Base-by-base conservation (phyloP, 352 stramenopile genomes). In the Phytophthora pinifolia region DNA sequence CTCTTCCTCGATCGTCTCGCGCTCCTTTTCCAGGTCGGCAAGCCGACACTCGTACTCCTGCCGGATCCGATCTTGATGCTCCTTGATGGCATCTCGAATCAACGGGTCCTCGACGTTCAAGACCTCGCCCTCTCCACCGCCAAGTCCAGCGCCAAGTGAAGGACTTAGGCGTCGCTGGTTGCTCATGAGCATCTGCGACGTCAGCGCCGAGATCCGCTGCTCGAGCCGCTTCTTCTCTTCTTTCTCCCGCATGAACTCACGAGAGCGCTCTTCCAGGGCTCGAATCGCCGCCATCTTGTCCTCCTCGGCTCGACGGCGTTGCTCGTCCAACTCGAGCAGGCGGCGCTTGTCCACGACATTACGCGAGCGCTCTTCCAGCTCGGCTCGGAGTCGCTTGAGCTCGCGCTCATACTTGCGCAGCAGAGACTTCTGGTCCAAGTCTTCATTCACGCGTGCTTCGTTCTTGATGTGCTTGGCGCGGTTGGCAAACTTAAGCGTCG, bases 401-500 rank as follows among this genome's bases (percentile, higher is more conserved):
- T 98, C 94, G n/a, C 88, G 82, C 65, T 98, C 94, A 67, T 98
- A 98, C 57, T 98, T 98, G 39, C 93, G 74, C 48, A 98, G 46
- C 15, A 98, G 48, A 10, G 82, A 96, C 56, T 97, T 97, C 45
- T 98, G 92, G 54, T 98, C 91, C 30, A 98, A 55, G 38, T 98
- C 92, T 72, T 98, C 89, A 56, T 98, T 98, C 48, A 96, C 84
- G 25, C 75, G 67, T 4, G 86, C 87, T 47, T 94, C 83, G 53
- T 95, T 96, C 49, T 95, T 96, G 65, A 97, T 97, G 53, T 92
- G 93, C 60, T 97, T 98, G 13, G 92, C 92, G 14, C 92, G 84
- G 37, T 96, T 97, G 8, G 92, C 92, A 57, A 98, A 97, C 65
- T 98, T 98, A 22, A 98, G 77, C n/a, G 92, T 98, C 4, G 83